phyloP scores from a whole-genome alignment of 129 eudicot genomes.

The Flaveria robusta region DNA sequence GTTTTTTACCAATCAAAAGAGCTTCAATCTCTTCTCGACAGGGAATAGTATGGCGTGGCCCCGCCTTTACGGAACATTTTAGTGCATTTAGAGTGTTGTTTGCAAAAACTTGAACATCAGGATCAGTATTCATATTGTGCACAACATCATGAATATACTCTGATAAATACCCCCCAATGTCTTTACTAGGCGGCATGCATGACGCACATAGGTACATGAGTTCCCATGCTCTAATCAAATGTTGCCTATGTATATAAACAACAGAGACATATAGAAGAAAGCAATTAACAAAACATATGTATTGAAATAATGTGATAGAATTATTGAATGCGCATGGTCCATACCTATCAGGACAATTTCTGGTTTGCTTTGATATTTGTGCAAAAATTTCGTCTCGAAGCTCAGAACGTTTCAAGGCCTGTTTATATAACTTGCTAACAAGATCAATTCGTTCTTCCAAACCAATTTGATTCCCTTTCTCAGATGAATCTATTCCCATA shows the following conservation, averaged over 20 bases:
- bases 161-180: conserved; percentile 83
- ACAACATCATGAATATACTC: conserved; percentile 86
- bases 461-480: conserved; percentile 61
- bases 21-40: conserved; percentile 98
- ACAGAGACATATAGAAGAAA: not conserved
- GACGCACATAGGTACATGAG: conserved; percentile 96
- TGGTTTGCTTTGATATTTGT: conserved; percentile 93
- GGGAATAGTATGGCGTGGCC: conserved; percentile 89
- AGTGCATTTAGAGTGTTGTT: conserved; percentile 80
- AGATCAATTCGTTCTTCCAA: conserved; percentile 83
- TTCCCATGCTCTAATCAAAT: conserved; percentile 93
- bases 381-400: conserved; percentile 96
- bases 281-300: not conserved
- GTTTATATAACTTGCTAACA: conserved; percentile 83
- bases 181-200: conserved; percentile 99
- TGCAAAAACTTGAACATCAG: conserved; percentile 80
- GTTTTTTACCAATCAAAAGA: conserved; percentile 80
- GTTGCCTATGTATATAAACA: conserved; percentile 49
- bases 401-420: conserved; percentile 93
- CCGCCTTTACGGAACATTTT: conserved; percentile 92
- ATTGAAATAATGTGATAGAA: not conserved
- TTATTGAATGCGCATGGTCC: not conserved
- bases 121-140: conserved; percentile 58
- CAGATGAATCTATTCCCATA: conserved; percentile 83
- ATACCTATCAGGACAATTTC: conserved; percentile 90